Base-by-base conservation (phyloP, 257 asterid species). In the Linderniella brevidens region DNA sequence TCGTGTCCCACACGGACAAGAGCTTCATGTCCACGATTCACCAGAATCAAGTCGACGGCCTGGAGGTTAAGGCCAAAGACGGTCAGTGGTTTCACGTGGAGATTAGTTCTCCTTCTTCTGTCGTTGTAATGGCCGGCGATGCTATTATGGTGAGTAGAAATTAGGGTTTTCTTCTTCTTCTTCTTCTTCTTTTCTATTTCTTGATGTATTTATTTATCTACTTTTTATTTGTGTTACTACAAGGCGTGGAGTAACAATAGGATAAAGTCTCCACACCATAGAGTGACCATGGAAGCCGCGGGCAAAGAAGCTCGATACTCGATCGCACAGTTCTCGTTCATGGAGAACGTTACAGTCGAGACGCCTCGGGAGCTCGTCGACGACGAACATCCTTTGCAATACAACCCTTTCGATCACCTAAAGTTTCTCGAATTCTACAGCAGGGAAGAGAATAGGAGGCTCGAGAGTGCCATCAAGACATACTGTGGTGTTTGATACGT, bases 51-150 rank as follows among this genome's bases (percentile, higher is more conserved):
- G 56, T 72, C 0, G 71, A 82, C 58, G 94, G 92, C 15, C 59
- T 82, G 65, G 82, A 79, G 64, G 68, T 82, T 17, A 69, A 61
- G 58, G 72, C 78, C 13, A 60, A 64, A 44, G 85, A 82, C 20
- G 94, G 94, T 0, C 61, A 74, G 5, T 79, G 85, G 82, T 76
- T 79, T 38, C 36, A 52, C 17, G 94, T 79, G 58, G 55, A 19
- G 32, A 64, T 54, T 9, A 72, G 74, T 38, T 57, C 80, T 7
- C 71, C 74, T 42, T 72, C 78, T 1, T 71, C 82, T 18, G 7
- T 79, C 11, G 66, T 82, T 10, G 88, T 82, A 65, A 76, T 82
- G 86, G 94, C 94, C 0, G 94, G 92, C 0, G 94, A 82, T 20
- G 94, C 82, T 0, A 69, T 79, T 18, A 74, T 76, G 92, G 92